Evolutionary conservation across 1,284 basidiomycete genomes (phyloP), one percentile per base, ranked within the genome.

Genomic region (Cerioporus squamosus): DNA sequence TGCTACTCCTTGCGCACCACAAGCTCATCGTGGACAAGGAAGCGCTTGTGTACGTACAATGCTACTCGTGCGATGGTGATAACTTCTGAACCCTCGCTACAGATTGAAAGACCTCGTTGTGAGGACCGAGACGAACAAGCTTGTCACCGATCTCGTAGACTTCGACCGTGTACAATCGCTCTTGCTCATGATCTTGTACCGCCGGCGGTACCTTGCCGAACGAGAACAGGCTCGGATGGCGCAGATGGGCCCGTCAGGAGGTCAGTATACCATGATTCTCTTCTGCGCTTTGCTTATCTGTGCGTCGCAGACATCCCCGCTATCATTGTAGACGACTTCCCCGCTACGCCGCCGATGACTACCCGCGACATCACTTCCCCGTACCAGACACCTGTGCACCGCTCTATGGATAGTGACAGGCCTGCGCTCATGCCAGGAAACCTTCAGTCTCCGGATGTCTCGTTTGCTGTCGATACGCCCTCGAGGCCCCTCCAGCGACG

Each of bases 11-110:
- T 33, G 92, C 94, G 0, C 95, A 97, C 71, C 89, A 98, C 76
- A 97, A 94, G 74, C 78, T 98, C 57, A 95, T 98, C 65, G 85
- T 95, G 59, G 94, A 97, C 71, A 86, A 85, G 31, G 89, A 94
- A 49, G 94, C 94, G 12, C 75, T 97, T n/a, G 82, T 87, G 94
- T 95, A 70, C 71, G 90, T 74, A 15, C 6, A 3, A 10, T 36
- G 6, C 14, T 23, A 42, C 31, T 22, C 38, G 31, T 18, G 8
- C 15, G 46, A 56, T 23, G 5, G 3, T 2, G 3, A 8, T 31
- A 26, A 17, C n/a, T 20, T 15, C 46, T 64, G 43, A 68, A 39
- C 58, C 48, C 38, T 44, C 22, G 26, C 44, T 6, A n/a, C 61
- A 97, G 94, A 24, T 73, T 96, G 62, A 89, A 94, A 63, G 94